Conservation (phyloP, 768 basidiomycete genomes). For the Mycena metata region DNA sequence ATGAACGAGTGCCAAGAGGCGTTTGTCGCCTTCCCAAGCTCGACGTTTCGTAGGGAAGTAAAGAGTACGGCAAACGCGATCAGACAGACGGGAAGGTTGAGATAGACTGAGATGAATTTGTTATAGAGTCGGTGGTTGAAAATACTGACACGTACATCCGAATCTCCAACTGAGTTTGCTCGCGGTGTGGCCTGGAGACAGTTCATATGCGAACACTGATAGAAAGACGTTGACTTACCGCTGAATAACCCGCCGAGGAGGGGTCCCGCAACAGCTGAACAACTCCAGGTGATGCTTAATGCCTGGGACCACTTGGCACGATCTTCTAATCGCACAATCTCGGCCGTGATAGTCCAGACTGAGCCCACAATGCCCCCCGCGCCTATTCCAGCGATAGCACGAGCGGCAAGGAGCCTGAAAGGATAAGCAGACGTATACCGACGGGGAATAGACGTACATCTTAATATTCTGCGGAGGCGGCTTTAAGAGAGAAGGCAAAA, state of each 20-base stretch:
- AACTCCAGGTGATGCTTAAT: constrained; percentile 87
- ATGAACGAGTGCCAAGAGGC: constrained; percentile 70
- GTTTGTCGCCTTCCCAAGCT: constrained; percentile 58
- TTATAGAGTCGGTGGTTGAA: constrained; percentile 30
- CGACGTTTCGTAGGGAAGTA: constrained; percentile 71
- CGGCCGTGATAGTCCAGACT: constrained; percentile 90
- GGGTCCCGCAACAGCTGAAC: constrained; percentile 87
- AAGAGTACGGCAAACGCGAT: constrained; percentile 69
- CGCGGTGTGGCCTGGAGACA: constrained; percentile 48
- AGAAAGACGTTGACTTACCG: constrained; percentile 56
- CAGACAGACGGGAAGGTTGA: constrained; percentile 84
- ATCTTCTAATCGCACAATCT: constrained; percentile 78
- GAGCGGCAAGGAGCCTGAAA: constrained; percentile 45
- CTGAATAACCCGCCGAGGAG: constrained; percentile 88
- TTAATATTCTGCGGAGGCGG: constrained; percentile 55
- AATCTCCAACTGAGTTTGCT: constrained; percentile 79
- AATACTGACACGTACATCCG: constrained; percentile 73
- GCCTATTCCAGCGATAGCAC: constrained; percentile 78
- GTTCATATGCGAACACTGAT: constrained; percentile 35
- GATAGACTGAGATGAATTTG: constrained; percentile 69
- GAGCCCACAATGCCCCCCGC: constrained; percentile 89
- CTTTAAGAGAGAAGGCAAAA: constrained; percentile 37
- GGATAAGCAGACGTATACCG: background rate
- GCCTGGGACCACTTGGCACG: constrained; percentile 90
- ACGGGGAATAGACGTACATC: constrained; percentile 30